A percentile compares a stretch with the other conserved stretches of the same genome.
Conservation (phyloP, 768 basidiomycete species). For the Strobilomyces dryophilus region DNA sequence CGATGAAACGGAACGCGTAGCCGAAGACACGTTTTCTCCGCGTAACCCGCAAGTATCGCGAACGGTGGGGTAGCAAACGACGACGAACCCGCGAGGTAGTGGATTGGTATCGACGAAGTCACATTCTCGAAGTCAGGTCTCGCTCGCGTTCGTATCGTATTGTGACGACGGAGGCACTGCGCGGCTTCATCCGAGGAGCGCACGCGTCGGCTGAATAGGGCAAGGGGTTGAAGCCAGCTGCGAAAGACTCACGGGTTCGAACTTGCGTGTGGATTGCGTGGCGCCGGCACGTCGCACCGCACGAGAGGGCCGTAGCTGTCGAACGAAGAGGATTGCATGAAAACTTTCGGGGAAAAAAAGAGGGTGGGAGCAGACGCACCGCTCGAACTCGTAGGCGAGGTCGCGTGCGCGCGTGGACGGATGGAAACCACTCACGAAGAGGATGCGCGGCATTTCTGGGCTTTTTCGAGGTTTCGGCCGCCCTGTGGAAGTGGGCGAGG, state of each 20-base stretch:
- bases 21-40: slow-evolving; percentile 27
- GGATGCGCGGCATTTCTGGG: slow-evolving; percentile 65
- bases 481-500: not conserved
- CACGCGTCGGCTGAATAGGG: slow-evolving; percentile 37
- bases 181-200: slow-evolving; percentile 29
- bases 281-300: slow-evolving; percentile 87
- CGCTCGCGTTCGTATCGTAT: slow-evolving; percentile 29
- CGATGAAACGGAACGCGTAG: slow-evolving; percentile 24
- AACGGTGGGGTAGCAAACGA: slow-evolving; percentile 20
- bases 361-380: slow-evolving; percentile 39
- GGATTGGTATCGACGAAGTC: slow-evolving; percentile 28
- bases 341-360: slow-evolving; percentile 2
- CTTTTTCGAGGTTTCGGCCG: slow-evolving; percentile 1
- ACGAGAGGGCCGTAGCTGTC: slow-evolving; percentile 75
- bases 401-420: slow-evolving; percentile 79
- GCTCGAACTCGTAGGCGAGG: slow-evolving; percentile 84
- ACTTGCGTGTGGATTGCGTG: slow-evolving; percentile 68
- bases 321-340: slow-evolving; percentile 1
- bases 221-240: slow-evolving; percentile 27
- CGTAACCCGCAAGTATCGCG: slow-evolving; percentile 25
- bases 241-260: slow-evolving; percentile 74
- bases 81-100: slow-evolving; percentile 29
- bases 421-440: slow-evolving; percentile 85
- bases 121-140: slow-evolving; percentile 20
- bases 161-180: slow-evolving; percentile 22